Conservation (phyloP, 2,329 filamentous ascomycete genomes). For the Seiridium unicorne region DNA sequence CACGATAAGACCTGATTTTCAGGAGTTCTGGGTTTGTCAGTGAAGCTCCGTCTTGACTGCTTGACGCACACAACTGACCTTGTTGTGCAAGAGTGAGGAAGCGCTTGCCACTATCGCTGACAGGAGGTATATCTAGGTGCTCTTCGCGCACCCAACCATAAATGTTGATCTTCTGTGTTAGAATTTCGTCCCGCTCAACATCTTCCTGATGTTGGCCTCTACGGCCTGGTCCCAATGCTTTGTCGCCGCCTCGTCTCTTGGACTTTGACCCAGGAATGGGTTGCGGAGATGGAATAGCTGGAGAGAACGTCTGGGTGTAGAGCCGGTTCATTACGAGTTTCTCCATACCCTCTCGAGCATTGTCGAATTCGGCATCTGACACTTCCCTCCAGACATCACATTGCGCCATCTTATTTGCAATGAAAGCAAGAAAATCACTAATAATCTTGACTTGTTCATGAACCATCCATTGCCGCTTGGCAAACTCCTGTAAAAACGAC, state of each 20-base stretch:
- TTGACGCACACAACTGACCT: conserved; percentile 41
- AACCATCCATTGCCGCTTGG: conserved; percentile 98
- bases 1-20: conserved; percentile 95
- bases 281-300: conserved; percentile 81
- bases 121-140: conserved; percentile 85
- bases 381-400: conserved; percentile 97
- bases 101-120: conserved; percentile 81
- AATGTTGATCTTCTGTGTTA: conserved; percentile 94
- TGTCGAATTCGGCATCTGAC: conserved; percentile 96
- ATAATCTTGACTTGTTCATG: conserved; percentile 99
- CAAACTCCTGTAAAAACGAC: conserved; percentile 92
- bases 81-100: conserved; percentile 89
- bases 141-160: conserved; percentile 94
- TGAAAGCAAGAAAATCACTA: conserved; percentile 92
- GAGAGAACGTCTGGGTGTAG: conserved; percentile 94
- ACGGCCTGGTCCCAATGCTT: conserved; percentile 74
- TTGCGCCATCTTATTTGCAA: conserved; percentile 95
- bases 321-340: conserved; percentile 98
- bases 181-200: conserved; percentile 91
- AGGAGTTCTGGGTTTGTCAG: conserved; percentile 67
- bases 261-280: conserved; percentile 68
- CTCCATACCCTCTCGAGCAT: conserved; percentile 98
- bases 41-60: neutral
- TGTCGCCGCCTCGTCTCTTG: conserved; percentile 66
- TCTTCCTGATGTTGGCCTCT: conserved; percentile 97